Base-by-base conservation (phyloP, 2,329 filamentous ascomycete species). In the Ustulina deusta region DNA sequence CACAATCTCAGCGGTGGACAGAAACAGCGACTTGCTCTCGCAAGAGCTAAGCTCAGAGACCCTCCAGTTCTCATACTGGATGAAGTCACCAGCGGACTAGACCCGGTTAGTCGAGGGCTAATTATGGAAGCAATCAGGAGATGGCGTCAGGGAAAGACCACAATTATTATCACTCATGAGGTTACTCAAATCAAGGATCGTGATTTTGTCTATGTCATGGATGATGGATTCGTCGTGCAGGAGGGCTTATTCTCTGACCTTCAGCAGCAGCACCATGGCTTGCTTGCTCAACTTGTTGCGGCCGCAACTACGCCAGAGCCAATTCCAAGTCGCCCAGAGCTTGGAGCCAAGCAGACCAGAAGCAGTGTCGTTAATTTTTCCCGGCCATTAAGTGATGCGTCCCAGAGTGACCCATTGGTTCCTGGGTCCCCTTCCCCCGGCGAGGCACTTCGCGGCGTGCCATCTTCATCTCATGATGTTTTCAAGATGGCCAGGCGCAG, bases 91-190 rank as follows among this genome's bases (percentile, higher is more conserved):
- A 96, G 93, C 78, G 93, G 93, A 0, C 82, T 98, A 10, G 95
- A 98, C 73, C 87, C 90, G n/a, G 83, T 86, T 10, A 94, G 87
- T 63, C 87, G 90, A 68, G 81, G 81, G 0, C 79, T 89, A 13
- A 86, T 97, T 42, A 90, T 97, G 84, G 87, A 91, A 48, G 88
- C 90, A 0, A 90, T 97, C 60, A 86, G 93, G 7, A 76, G 85
- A 22, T 97, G 94, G 95, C 86, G 96, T 25, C 82, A 81, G 40
- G 90, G 87, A 0, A 96, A 93, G 77, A 97, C 94, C 0, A 98
- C 95, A 0, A 92, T 98, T 59, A 89, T 98, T 71, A 95, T 98
- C 73, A 97, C 96, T 0, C 95, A 98, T 75, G 93, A 98, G 71
- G 86, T 96, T 36, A 86, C 88, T 0, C 91, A 95, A 71, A 95